Base-by-base conservation (phyloP, 805 yeast genomes). In the Wickerhamiella cacticola region DNA sequence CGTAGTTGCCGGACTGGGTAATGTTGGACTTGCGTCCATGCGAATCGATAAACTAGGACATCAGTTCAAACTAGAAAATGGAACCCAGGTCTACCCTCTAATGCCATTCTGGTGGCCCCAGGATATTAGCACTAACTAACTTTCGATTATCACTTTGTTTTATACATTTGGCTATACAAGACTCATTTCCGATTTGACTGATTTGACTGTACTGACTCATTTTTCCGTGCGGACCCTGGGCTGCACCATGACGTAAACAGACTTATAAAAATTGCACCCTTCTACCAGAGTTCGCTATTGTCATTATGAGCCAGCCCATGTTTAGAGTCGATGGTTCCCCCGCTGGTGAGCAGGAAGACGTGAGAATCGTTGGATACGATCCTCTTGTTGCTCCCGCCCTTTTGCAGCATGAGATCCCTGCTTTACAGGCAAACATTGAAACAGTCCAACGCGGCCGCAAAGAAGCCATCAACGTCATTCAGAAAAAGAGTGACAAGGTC, bases 381-480 rank as follows among this genome's bases (percentile, higher is more conserved):
- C 98, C 98, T 12, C 71, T 92, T 55, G 80, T 85, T 23, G 81
- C 97, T 1, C 98, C 98, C 50, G 96, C 88, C 50, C 74, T 88
- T 46, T 70, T 92, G 48, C 94, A 87, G 62, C 78, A 78, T 53
- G 96, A 92, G 63, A 74, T 82, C 53, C 88, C 92, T 41, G 56
- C 55, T 79, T 84, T 45, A 60, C 72, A 13, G 67, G 69, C 49
- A 59, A 65, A 46, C 69, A 83, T 36, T 65, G 74, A 73, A 51
- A 77, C 82, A 3, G 94, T 88, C 34, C 69, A 78, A 49, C 66
- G 69, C 52, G 96, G 95, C 48, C 79, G 98, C 68, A 74, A 72
- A 55, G 87, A 80, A 26, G 80, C 94, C 29, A 75, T 81, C 51
- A 75, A 76, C 21, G 84, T 88, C 53, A 74, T 89, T 56, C 70